Evolutionary conservation across 768 basidiomycete genomes (phyloP), one percentile per base, ranked within the genome.

Genomic region (Trametes maxima): DNA sequence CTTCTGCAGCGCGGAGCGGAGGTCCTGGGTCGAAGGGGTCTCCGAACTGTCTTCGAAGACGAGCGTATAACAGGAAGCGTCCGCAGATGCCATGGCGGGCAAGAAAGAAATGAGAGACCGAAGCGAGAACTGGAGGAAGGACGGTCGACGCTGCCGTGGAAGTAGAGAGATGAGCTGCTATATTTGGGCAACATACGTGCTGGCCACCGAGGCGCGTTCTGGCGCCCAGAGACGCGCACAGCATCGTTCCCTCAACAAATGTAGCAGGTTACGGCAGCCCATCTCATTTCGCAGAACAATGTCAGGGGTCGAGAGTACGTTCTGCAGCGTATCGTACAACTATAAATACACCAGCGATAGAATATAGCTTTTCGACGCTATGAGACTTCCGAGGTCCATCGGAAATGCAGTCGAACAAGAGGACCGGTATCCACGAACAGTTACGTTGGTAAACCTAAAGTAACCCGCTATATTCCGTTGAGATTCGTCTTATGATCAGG

Each of bases 1-100:
- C 78, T 97, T 98, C 78, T 99, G 92, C 51, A 98, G 80, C 37
- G 86, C 82, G 60, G 86, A 80, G 64, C 92, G 83, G 49, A 97
- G 83, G 66, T 98, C 95, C 65, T 88, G 82, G 1, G 85, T 83
- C n/a, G 90, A 86, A 6, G 90, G 92, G 19, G 84, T 81, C 74
- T 94, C 92, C 39, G 82, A 79, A 50, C 76, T 80, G 67, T 87
- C 87, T 69, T 94, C 91, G 42, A 84, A 85, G 48, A 94, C 83
- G 63, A 93, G 77, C 10, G 92, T 94, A 72, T 92, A 90, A 71
- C 90, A 93, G 69, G 85, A 76, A 54, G 84, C 73, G 66, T 92
- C 90, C 65, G 81, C 66, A 35, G 70, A 72, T 39, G 77, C 68
- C 76, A 77, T 77, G 46, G 39, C 62, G 56, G 59, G 59, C 43